Base-by-base conservation (phyloP, 1,139 yeast species). In the Candida tetrigidarum region DNA sequence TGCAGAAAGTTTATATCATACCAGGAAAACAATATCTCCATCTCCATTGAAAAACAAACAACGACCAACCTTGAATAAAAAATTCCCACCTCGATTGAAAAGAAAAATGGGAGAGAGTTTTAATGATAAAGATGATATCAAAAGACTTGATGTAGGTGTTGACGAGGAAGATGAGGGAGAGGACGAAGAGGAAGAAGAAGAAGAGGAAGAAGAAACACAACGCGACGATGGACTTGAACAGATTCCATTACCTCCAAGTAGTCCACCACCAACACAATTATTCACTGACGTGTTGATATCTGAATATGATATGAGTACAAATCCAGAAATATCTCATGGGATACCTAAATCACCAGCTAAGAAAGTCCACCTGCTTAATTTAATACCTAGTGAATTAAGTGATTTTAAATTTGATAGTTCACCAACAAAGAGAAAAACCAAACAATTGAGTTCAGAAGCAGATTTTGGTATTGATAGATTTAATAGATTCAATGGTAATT, bases 401-500 rank as follows among this genome's bases (percentile, higher is more conserved):
- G 40, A 37, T 19, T 19, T 32, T 6, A n/a, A 12, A 12, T 19
- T 16, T 11, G 22, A 32, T 30, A 36, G 34, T 19, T 29, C 36
- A 26, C 18, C 35, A 19, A 38, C 14, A 25, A 28, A 30, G 14
- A n/a, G 23, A 4, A 16, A 29, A 11, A 5, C 38, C 3, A 44
- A 39, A 22, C 39, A 53, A 22, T 47, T 63, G 10, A 73, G 76
- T 41, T 71, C 78, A 2, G 80, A 74, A 15, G 68, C 76, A 2
- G 79, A 74, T 52, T 74, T 74, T 51, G 79, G 80, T 1, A 74
- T 74, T 33, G 80, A 74, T 48, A 62, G 62, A 37, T 74, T 74
- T 51, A 73, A 74, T 48, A 56, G 80, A 20, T 74, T 68, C 54
- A 64, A 60, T 44, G 62, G 58, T 26, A 48, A 62, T 71, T 6